These are phyloP conservation scores for Cryptococcus sp. DNA, from an alignment of 1,284 basidiomycete species.

Conservation along the genomic window DNA sequence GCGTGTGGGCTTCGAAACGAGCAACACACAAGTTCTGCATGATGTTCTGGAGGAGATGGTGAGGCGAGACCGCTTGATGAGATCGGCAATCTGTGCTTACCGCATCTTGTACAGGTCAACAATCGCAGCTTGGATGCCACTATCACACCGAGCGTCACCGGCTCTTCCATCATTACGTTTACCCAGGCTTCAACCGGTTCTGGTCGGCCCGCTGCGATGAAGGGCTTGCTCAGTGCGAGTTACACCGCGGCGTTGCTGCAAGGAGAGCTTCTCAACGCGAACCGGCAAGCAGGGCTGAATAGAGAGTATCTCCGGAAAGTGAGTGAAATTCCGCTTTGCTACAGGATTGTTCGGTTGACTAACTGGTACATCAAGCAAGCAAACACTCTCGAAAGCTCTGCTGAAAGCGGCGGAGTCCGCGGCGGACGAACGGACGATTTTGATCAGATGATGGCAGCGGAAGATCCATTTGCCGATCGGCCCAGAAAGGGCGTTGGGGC, in stretches of 20 bases:
- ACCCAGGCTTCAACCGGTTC: background rate
- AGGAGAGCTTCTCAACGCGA: constrained; percentile 27
- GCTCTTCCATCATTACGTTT: constrained; percentile 34
- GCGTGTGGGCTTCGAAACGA: constrained; percentile 22
- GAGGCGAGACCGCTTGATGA: constrained; percentile 6
- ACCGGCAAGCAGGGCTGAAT: constrained; percentile 27
- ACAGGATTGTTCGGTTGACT: background rate
- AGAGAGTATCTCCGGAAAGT: constrained; percentile 42
- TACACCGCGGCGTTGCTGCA: constrained; percentile 23
- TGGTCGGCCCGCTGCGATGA: background rate
- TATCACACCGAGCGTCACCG: constrained; percentile 12
- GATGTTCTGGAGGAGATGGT: constrained; percentile 35
- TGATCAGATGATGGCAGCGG: constrained; percentile 22
- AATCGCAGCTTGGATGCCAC: constrained; percentile 24
- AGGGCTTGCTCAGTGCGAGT: constrained; percentile 21
- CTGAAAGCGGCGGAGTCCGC: constrained; percentile 5
- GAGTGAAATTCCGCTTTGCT: constrained; percentile 2
- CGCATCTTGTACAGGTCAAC: constrained; percentile 13
- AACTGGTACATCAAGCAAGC: constrained; percentile 21
- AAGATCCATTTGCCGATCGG: constrained; percentile 5
- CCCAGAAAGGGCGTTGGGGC: constrained; percentile 22
- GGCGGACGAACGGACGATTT: constrained; percentile 20
- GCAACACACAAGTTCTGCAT: constrained; percentile 11
- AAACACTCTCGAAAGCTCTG: constrained; percentile 12
- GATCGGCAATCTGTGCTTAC: constrained; percentile 1